These are phyloP conservation scores for Platanthera zijinensis DNA, from an alignment of 106 monocot genomes.

Conservation along the genomic window DNA sequence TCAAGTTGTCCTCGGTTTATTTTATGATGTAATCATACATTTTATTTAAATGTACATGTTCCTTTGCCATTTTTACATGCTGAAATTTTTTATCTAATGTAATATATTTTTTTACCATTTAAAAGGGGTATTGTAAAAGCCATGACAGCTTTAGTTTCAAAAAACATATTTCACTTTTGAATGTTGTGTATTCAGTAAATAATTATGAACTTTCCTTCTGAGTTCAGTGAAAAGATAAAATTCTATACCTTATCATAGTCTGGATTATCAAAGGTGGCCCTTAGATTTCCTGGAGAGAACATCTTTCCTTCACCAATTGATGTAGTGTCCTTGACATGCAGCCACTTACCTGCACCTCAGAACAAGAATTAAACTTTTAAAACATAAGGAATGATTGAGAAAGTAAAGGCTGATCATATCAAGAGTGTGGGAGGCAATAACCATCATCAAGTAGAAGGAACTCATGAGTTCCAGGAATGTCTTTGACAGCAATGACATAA, in stretches of 20 bases:
- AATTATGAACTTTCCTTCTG: too few species aligned
- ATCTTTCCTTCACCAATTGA: slow-evolving; percentile 90
- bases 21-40: too few species aligned
- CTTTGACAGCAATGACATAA: slow-evolving; percentile 81
- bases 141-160: too few species aligned
- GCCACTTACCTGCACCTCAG: slow-evolving; percentile 69
- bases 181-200: too few species aligned
- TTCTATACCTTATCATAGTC: slow-evolving; percentile 55
- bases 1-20: too few species aligned
- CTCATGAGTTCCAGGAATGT: slow-evolving; percentile 83
- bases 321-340: slow-evolving; percentile 91
- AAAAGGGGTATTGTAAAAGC: too few species aligned
- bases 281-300: slow-evolving; percentile 94
- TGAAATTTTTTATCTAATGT: too few species aligned
- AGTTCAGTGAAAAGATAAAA: too few species aligned
- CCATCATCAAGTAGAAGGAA: slow-evolving; percentile 97
- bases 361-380: not conserved
- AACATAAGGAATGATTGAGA: not conserved
- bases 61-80: too few species aligned
- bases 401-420: not conserved
- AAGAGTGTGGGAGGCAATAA: slow-evolving; percentile 4
- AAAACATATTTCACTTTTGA: too few species aligned
- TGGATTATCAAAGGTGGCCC: slow-evolving; percentile 88
- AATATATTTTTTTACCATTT: too few species aligned
- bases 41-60: too few species aligned